Conservation (phyloP, 345 rosid genomes). For the Limnanthes douglasii region DNA sequence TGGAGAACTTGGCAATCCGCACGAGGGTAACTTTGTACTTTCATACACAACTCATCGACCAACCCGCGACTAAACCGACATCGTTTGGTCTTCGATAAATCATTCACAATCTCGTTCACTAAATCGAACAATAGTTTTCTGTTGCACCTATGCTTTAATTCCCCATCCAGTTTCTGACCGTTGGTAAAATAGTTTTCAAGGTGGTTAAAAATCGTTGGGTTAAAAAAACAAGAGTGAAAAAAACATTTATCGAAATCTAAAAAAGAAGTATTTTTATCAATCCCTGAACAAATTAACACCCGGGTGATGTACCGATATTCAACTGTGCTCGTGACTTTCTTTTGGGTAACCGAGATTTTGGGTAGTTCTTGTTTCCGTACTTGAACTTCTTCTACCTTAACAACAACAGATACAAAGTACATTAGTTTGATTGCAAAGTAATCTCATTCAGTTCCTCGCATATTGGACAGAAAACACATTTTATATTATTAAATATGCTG, state of each 20-base stretch:
- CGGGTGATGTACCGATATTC: slow-evolving; percentile 45
- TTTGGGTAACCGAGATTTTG: too few species aligned
- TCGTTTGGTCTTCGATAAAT: slow-evolving; percentile 8
- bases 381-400: too few species aligned
- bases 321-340: too few species aligned
- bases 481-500: too few species aligned
- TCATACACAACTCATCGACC: slow-evolving; percentile 16
- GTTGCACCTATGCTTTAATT: slow-evolving; percentile 26
- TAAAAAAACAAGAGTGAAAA: slow-evolving; percentile 53
- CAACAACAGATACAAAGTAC: too few species aligned
- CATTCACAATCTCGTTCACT: slow-evolving; percentile 39
- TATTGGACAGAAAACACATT: too few species aligned
- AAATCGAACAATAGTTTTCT: slow-evolving; percentile 43
- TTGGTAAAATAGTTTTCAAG: slow-evolving; percentile 24
- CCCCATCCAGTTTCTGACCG: not conserved
- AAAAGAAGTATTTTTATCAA: slow-evolving; percentile 30
- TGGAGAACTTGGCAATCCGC: slow-evolving; percentile 26
- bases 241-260: slow-evolving; percentile 38
- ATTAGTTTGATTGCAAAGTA: too few species aligned
- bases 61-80: slow-evolving; percentile 15
- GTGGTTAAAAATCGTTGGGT: slow-evolving; percentile 53
- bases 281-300: slow-evolving; percentile 34
- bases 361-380: too few species aligned
- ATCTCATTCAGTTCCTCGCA: too few species aligned
- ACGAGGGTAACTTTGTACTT: slow-evolving; percentile 17